Conservation (phyloP, 2,329 filamentous ascomycete genomes). For the Mollisiaceae sp. region DNA sequence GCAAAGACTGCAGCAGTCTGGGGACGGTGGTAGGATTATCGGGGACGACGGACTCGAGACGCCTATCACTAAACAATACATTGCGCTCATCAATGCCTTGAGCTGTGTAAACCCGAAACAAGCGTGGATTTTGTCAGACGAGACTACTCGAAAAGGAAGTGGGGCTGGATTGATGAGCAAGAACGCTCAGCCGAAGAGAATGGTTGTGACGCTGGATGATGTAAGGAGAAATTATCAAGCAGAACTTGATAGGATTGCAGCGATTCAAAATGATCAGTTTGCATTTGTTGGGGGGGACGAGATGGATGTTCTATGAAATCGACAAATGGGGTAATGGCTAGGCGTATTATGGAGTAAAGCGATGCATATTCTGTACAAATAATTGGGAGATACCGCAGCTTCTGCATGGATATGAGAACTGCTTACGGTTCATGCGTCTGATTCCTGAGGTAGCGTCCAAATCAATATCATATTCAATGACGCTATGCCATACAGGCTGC, state of each 20-base stretch:
- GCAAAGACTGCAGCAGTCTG: slow-evolving; percentile 63
- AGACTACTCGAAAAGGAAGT: slow-evolving; percentile 45
- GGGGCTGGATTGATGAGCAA: slow-evolving; percentile 34
- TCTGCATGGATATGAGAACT: slow-evolving; percentile 4
- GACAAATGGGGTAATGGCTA: slow-evolving; percentile 10
- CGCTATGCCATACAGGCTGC: background rate
- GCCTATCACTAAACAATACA: slow-evolving; percentile 73
- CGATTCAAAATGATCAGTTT: slow-evolving; percentile 89
- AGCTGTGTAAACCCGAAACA: slow-evolving; percentile 84
- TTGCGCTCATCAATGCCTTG: slow-evolving; percentile 92
- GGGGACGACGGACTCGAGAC: slow-evolving; percentile 63
- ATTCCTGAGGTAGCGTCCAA: background rate
- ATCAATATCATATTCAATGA: background rate
- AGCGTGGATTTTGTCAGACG: slow-evolving; percentile 74
- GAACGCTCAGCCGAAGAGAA: slow-evolving; percentile 57
- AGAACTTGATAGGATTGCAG: slow-evolving; percentile 85
- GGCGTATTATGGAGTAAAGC: slow-evolving; percentile 28
- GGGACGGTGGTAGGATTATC: slow-evolving; percentile 62
- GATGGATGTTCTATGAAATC: slow-evolving; percentile 46
- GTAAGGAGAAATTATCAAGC: slow-evolving; percentile 87
- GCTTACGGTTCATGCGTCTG: background rate
- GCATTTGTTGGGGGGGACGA: slow-evolving; percentile 63
- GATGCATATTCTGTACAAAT: slow-evolving; percentile 15
- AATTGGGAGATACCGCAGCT: slow-evolving; percentile 21
- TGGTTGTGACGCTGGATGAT: slow-evolving; percentile 84